These are phyloP conservation scores for Mallotus nudiflorus DNA, from an alignment of 345 rosid genomes.

Conservation along the genomic window DNA sequence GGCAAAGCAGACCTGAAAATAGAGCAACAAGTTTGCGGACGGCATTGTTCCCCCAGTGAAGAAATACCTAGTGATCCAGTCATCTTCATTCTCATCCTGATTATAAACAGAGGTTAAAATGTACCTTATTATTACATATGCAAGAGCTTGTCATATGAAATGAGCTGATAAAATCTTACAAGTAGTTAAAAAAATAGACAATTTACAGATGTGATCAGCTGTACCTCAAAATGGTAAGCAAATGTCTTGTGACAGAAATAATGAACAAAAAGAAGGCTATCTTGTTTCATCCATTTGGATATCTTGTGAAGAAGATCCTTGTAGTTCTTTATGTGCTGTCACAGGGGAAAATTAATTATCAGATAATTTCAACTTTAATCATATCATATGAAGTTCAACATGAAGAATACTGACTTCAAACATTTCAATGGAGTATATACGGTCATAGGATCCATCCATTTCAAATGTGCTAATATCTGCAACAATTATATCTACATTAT, in stretches of 20 bases:
- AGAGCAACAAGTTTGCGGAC: slow-evolving; percentile 76
- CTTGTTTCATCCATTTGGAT: slow-evolving; percentile 82
- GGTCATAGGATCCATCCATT: slow-evolving; percentile 69
- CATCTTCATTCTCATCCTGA: slow-evolving; percentile 80
- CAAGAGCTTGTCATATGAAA: no score
- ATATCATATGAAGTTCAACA: neutral
- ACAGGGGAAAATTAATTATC: neutral
- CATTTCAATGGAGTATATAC: slow-evolving; percentile 80
- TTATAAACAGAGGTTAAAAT: neutral
- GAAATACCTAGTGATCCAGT: slow-evolving; percentile 89
- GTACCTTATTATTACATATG: no score
- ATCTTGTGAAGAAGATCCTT: slow-evolving; percentile 71
- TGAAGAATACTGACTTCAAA: slow-evolving; percentile 57
- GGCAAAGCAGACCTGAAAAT: slow-evolving; percentile 62
- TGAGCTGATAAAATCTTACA: no score
- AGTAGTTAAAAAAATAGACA: no score
- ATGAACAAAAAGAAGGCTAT: slow-evolving; percentile 73
- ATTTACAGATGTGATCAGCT: neutral
- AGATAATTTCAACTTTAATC: neutral
- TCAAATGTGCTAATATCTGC: slow-evolving; percentile 79
- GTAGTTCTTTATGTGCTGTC: slow-evolving; percentile 88
- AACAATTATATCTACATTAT: slow-evolving; percentile 72
- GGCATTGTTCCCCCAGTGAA: slow-evolving; percentile 94
- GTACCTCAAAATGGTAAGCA: slow-evolving; percentile 88
- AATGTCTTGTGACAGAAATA: slow-evolving; percentile 84